Base-by-base conservation (phyloP, 1,284 basidiomycete genomes). In the Microbotryum intermedium region DNA sequence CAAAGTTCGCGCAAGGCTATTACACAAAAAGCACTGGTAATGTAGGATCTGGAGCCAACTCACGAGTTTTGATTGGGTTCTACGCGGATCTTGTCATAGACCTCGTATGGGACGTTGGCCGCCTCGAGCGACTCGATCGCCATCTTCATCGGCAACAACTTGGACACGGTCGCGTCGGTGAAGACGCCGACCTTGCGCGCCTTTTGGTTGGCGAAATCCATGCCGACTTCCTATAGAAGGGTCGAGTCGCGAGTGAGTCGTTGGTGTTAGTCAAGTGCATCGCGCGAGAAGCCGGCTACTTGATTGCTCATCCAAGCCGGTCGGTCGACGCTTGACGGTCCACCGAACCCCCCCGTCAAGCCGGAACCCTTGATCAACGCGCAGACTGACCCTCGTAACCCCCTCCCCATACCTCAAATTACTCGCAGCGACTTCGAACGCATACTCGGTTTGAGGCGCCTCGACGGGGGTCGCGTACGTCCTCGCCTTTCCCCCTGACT, bases 181-280 rank as follows among this genome's bases (percentile, higher is more conserved):
- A 93, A 94, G 29, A 97, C 88, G 34, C 84, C 94, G 67, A 97
- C 88, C 84, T 95, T 75, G 28, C 81, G 81, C 8, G 89, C 87
- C 56, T 84, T 86, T 85, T 89, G 85, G 75, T 91, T 90, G 79
- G 86, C 87, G 68, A 93, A 81, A 75, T 93, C 91, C 87, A 91
- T 89, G 26, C 92, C 93, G 53, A 97, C 88, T 76, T 95, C 92
- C 55, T 71, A 50, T 45, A 23, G 21, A 39, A 25, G 48, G 28
- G 50, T 29, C 9, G 9, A 44, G 25, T 2, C 18, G 26, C 30
- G 23, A 26, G 6, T 28, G 49, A 3, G 20, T 9, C 4, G 28
- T 20, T 5, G 8, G 23, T 26, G 47, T 2, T 8, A n/a, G 21
- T 8, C 2, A 16, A 23, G 23, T 23, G 21, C 21, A 30, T 9